A percentile compares a stretch with the other conserved stretches of the same genome.
phyloP scores from a whole-genome alignment of 345 rosid genomes.

The Eucalyptus virginea region DNA sequence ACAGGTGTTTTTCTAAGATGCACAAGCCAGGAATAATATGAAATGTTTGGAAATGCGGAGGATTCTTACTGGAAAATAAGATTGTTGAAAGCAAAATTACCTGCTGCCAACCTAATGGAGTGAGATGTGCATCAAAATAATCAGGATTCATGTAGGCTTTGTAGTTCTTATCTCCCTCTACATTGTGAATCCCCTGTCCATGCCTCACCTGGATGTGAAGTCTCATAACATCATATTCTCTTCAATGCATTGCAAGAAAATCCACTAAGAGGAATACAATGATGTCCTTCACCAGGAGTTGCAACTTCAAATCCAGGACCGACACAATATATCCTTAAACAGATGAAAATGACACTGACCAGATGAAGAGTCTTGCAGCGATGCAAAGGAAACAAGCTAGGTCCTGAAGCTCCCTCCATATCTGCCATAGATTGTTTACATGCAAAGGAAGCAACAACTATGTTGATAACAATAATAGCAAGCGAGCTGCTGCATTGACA shows the following conservation, averaged over 20 bases:
- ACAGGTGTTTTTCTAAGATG: not conserved
- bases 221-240: slow-evolving; percentile 36
- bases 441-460: not conserved
- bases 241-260: slow-evolving; percentile 21
- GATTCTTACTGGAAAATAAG: not conserved
- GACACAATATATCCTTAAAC: not conserved
- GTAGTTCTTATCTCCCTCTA: slow-evolving; percentile 87
- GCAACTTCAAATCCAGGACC: slow-evolving; percentile 24
- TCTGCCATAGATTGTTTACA: slow-evolving; percentile 20
- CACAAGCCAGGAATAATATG: not conserved
- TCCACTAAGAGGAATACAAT: slow-evolving; percentile 36
- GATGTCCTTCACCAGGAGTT: slow-evolving; percentile 22
- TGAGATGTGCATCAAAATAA: slow-evolving; percentile 86
- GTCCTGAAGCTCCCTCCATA: slow-evolving; percentile 59
- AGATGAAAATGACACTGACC: slow-evolving; percentile 43
- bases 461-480: not conserved
- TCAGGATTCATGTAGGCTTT: slow-evolving; percentile 77
- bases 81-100: slow-evolving; percentile 11
- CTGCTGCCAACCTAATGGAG: slow-evolving; percentile 92
- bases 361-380: slow-evolving; percentile 92
- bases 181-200: slow-evolving; percentile 97
- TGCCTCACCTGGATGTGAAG: slow-evolving; percentile 85
- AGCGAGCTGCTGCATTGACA: not conserved
- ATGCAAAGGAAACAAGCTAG: slow-evolving; percentile 78
- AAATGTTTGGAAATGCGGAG: not conserved